A percentile compares a stretch with the other conserved stretches of the same genome.
These are phyloP conservation scores for Striga hermonthica DNA, from an alignment of 305 asterid genomes.

Conservation along the genomic window DNA sequence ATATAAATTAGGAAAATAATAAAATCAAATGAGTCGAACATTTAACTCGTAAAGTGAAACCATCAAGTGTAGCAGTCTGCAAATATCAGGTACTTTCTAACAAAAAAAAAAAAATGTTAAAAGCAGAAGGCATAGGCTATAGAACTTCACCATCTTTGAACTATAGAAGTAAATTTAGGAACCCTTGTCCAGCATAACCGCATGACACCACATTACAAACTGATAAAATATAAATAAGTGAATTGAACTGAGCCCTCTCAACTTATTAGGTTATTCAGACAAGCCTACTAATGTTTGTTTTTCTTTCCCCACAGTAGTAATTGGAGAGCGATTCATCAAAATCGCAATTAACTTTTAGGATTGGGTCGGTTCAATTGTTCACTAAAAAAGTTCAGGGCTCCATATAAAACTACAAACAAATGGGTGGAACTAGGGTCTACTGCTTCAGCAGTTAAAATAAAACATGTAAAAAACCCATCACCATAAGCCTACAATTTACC, in stretches of 20 bases:
- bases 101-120: no score
- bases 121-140: no score
- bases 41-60: not conserved
- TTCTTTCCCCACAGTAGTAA: not conserved
- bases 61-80: not conserved
- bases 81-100: no score
- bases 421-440: no score
- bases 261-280: conserved; percentile 12
- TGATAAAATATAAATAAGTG: not conserved
- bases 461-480: no score
- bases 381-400: not conserved
- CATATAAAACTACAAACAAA: not conserved
- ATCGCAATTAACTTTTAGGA: conserved; percentile 1
- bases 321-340: not conserved
- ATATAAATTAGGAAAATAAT: conserved; percentile 22
- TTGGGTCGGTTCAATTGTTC: not conserved
- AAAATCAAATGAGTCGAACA: not conserved
- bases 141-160: not conserved
- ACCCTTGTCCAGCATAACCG: not conserved
- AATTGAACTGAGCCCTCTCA: not conserved
- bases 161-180: not conserved
- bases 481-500: no score
- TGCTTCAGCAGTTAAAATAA: no score
- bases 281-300: not conserved
- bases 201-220: not conserved